These are phyloP conservation scores for Persicaria maculosa DNA, from an alignment of 148 eudicot species.

Conservation along the genomic window DNA sequence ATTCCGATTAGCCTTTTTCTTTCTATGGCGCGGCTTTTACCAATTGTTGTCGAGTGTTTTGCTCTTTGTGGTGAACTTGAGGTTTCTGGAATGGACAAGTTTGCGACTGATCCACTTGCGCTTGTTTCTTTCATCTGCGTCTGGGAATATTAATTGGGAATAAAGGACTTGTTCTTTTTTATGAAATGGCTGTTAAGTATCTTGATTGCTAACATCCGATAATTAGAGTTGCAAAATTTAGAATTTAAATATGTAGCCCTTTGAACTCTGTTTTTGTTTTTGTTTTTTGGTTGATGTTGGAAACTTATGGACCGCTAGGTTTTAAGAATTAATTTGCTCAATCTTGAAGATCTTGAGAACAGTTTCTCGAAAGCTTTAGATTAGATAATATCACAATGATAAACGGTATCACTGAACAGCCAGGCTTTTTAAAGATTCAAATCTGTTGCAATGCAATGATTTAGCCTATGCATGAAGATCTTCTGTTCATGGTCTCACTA, in stretches of 20 bases:
- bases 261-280: background rate
- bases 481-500: background rate
- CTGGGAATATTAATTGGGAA: background rate
- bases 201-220: background rate
- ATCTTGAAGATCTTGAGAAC: background rate
- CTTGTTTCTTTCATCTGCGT: background rate
- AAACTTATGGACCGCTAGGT: slow-evolving; percentile 4
- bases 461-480: background rate
- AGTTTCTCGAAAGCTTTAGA: background rate
- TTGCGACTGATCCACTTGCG: background rate
- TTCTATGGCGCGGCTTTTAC: background rate
- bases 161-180: background rate
- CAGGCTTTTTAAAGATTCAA: background rate
- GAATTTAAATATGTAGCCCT: background rate
- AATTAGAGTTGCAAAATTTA: background rate
- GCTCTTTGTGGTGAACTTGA: background rate
- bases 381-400: background rate
- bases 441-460: background rate
- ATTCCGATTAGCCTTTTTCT: background rate
- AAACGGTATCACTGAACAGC: background rate
- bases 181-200: background rate
- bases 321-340: background rate
- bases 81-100: slow-evolving; percentile 4
- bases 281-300: background rate
- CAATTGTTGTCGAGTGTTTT: background rate